Evolutionary conservation across 768 basidiomycete species (phyloP).

Genomic region (Tulasnella calospora): DNA sequence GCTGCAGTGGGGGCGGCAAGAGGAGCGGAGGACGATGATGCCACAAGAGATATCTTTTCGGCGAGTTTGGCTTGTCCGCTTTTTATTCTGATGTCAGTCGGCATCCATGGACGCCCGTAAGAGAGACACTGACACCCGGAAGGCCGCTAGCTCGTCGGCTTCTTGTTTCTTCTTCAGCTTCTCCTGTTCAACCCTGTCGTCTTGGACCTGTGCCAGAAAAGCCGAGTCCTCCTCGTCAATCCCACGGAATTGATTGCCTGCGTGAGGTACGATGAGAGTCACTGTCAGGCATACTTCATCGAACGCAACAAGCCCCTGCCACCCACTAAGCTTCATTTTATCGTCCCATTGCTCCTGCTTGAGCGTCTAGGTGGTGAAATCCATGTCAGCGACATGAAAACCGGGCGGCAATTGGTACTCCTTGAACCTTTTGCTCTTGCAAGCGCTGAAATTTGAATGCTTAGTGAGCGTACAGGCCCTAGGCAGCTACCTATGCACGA

Average conservation of each 20-base stretch:
- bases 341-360: constrained; percentile 95
- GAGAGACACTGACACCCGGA: constrained; percentile 57
- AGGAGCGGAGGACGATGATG: background rate
- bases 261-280: constrained; percentile 22
- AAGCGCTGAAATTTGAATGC: constrained; percentile 57
- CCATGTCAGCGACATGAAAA: constrained; percentile 26
- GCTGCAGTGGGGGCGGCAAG: constrained; percentile 36
- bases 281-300: constrained; percentile 8
- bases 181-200: constrained; percentile 72
- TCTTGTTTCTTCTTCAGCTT: constrained; percentile 67
- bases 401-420: constrained; percentile 3
- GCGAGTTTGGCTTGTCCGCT: constrained; percentile 71
- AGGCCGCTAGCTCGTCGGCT: constrained; percentile 70
- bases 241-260: constrained; percentile 84
- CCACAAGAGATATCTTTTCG: constrained; percentile 35
- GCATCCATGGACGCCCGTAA: background rate
- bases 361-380: constrained; percentile 51
- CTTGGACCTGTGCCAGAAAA: constrained; percentile 77
- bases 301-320: background rate
- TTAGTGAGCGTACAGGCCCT: constrained; percentile 15
- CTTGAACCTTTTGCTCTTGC: constrained; percentile 74
- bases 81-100: constrained; percentile 18
- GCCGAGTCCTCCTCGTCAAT: constrained; percentile 86
- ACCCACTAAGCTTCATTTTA: constrained; percentile 64
- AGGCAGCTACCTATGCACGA: constrained; percentile 22